Conservation (phyloP, 768 basidiomycete genomes). For the Kwoniella heveanensis region DNA sequence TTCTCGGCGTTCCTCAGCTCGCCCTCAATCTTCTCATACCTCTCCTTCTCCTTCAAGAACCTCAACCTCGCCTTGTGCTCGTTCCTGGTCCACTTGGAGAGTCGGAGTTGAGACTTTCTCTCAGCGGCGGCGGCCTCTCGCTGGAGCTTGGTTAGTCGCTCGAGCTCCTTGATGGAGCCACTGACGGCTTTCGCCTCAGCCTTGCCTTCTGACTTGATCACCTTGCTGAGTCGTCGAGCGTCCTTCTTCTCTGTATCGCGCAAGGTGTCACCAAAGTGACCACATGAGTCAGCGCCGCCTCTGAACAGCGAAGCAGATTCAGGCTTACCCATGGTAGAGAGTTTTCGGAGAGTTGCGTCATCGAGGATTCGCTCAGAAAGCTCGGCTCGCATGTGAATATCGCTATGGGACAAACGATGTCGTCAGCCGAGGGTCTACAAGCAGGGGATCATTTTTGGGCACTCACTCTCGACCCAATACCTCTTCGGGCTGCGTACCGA, state of each 20-base stretch:
- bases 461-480: conserved; percentile 51
- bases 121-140: conserved; percentile 66
- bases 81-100: conserved; percentile 62
- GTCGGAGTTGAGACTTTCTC: conserved; percentile 62
- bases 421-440: not conserved
- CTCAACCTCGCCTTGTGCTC: conserved; percentile 69
- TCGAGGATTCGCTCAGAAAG: conserved; percentile 48
- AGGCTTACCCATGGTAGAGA: conserved; percentile 44
- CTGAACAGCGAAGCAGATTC: too few species aligned
- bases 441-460: not conserved
- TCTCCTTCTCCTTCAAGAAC: conserved; percentile 65
- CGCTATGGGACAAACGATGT: conserved; percentile 14
- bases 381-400: conserved; percentile 52
- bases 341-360: conserved; percentile 42
- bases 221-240: conserved; percentile 66
- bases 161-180: conserved; percentile 67
- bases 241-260: conserved; percentile 56
- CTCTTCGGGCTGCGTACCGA: conserved; percentile 54
- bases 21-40: conserved; percentile 53
- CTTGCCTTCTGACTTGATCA: conserved; percentile 71
- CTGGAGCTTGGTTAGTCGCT: conserved; percentile 70
- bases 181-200: conserved; percentile 67
- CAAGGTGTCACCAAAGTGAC: too few species aligned
- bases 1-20: conserved; percentile 53
- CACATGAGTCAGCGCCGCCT: too few species aligned